phyloP scores from a whole-genome alignment of 2,329 filamentous ascomycete species.

The Botrytis fabae region DNA sequence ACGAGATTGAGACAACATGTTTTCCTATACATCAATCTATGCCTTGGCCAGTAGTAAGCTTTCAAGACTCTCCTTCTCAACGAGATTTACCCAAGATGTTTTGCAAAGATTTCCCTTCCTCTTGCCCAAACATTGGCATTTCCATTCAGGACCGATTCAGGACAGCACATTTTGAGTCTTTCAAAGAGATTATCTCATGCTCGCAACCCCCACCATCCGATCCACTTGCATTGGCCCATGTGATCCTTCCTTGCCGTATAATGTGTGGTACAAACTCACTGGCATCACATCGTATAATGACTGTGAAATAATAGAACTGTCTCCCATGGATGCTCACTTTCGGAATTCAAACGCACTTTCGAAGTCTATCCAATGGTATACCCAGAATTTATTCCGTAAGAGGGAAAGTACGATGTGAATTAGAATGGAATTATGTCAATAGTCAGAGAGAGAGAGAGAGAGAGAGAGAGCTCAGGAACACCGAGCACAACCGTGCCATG shows the following conservation, averaged over 20 bases:
- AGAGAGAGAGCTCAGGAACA: neutral
- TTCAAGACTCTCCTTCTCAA: neutral
- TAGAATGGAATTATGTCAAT: neutral
- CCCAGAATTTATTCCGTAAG: neutral
- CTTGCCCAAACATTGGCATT: neutral
- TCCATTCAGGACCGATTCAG: neutral
- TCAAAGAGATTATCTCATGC: conserved; percentile 11
- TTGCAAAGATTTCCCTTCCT: neutral
- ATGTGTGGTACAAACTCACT: neutral
- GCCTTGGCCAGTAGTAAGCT: neutral
- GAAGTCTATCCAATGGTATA: no score
- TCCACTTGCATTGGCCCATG: neutral
- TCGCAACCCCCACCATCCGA: conserved; percentile 1
- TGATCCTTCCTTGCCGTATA: neutral
- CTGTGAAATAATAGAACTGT: neutral
- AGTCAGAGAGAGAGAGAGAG: no score
- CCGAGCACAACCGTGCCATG: neutral
- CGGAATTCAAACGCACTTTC: neutral
- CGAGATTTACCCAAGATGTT: neutral
- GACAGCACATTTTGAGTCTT: conserved; percentile 15
- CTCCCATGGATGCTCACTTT: neutral
- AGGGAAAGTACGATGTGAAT: neutral
- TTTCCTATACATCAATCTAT: neutral
- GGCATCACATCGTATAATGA: neutral
- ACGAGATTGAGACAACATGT: neutral